These are phyloP conservation scores for Hypoxylon sp. DNA, from an alignment of 2,329 filamentous ascomycete species.

Conservation along the genomic window DNA sequence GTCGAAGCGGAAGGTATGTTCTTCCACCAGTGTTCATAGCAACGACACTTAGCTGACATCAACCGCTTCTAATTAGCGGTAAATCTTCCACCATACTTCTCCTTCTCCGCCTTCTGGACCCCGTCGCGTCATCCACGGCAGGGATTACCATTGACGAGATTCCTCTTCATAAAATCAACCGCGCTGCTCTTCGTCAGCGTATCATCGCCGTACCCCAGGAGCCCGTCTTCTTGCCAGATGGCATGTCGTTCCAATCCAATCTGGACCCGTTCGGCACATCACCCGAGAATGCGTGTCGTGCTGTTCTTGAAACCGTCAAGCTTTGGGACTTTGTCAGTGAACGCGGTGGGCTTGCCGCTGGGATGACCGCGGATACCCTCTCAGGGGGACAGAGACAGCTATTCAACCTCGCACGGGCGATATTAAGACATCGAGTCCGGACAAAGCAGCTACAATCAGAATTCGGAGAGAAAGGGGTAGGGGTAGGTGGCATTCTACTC, in stretches of 20 bases:
- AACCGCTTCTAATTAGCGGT: constrained; percentile 36
- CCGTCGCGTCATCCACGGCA: constrained; percentile 27
- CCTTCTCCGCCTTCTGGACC: constrained; percentile 52
- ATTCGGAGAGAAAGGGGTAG: constrained; percentile 32
- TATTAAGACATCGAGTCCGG: constrained; percentile 40
- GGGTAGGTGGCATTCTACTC: constrained; percentile 36
- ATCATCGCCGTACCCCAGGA: constrained; percentile 56
- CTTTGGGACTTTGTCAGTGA: constrained; percentile 38
- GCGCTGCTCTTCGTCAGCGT: constrained; percentile 48
- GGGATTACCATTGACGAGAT: constrained; percentile 49
- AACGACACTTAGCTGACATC: background rate
- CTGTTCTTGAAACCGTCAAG: constrained; percentile 37
- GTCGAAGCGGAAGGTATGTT: constrained; percentile 44
- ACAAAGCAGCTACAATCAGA: constrained; percentile 9
- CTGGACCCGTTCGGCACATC: constrained; percentile 44
- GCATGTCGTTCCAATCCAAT: constrained; percentile 46
- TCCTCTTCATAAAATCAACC: constrained; percentile 45
- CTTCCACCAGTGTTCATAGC: background rate
- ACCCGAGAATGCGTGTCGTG: constrained; percentile 35
- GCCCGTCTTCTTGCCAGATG: constrained; percentile 52
- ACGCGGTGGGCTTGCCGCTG: constrained; percentile 39
- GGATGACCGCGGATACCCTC: constrained; percentile 53
- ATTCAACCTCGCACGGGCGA: constrained; percentile 41
- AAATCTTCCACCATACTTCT: constrained; percentile 52
- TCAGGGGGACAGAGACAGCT: constrained; percentile 58